Evolutionary conservation across 192 early-diverging fungal genomes (phyloP).

Genomic region (Coemansia sp.): DNA sequence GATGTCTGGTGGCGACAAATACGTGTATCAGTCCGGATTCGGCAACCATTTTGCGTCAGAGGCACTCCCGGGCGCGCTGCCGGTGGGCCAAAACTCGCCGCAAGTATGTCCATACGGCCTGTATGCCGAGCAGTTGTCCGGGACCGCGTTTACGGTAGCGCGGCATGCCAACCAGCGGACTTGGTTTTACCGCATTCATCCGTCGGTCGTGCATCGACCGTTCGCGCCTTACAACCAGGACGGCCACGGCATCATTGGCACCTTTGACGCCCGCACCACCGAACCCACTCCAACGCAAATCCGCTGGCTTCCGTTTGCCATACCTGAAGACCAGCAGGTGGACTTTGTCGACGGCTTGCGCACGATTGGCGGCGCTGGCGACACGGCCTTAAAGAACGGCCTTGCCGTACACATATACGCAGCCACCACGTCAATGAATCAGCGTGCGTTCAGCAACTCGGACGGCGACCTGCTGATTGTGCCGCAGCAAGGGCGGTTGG

Average conservation of each 20-base stretch:
- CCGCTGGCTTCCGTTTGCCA: constrained; percentile 89
- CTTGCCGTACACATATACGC: constrained; percentile 83
- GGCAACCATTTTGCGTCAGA: constrained; percentile 86
- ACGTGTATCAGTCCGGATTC: constrained; percentile 75
- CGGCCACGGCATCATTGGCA: constrained; percentile 52
- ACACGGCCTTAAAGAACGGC: constrained; percentile 69
- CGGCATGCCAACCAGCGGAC: constrained; percentile 75
- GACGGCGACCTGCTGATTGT: constrained; percentile 93
- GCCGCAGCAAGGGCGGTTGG: constrained; percentile 86
- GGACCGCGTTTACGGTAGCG: constrained; percentile 83
- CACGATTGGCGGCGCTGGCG: constrained; percentile 83
- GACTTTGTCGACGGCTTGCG: constrained; percentile 84
- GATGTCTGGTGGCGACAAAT: constrained; percentile 13
- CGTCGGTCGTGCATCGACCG: constrained; percentile 80
- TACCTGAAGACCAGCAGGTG: constrained; percentile 36
- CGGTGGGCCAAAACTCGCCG: constrained; percentile 87
- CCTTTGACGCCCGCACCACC: constrained; percentile 57
- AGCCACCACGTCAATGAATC: constrained; percentile 72
- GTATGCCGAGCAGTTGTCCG: constrained; percentile 94
- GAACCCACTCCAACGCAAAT: constrained; percentile 79
- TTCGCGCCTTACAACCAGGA: constrained; percentile 46
- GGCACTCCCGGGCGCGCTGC: constrained; percentile 76
- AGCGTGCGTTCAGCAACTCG: constrained; percentile 76
- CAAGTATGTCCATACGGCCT: constrained; percentile 84
- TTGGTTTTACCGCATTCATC: constrained; percentile 96